Percentiles rank a stretch among this genome's conserved stretches.
Evolutionary conservation across 83 land plant genomes (phyloP).

Genomic region (Picea mariana): DNA sequence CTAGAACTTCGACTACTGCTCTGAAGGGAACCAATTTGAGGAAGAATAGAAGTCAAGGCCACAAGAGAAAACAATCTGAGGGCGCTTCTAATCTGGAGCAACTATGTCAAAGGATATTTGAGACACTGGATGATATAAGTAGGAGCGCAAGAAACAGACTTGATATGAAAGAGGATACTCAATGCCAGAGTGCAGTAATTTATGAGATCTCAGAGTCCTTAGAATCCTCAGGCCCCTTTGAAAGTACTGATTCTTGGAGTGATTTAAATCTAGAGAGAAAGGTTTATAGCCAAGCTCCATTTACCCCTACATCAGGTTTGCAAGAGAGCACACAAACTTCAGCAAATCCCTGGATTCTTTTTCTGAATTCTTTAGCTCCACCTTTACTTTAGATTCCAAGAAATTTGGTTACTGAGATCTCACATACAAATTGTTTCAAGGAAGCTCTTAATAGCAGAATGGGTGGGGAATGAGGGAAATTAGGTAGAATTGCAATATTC

Average conservation of each 20-base stretch:
- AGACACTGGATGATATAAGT: conserved; percentile 1
- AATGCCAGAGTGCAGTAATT: not conserved
- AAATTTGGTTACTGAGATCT: not conserved
- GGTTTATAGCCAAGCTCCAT: not conserved
- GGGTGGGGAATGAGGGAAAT: too few species aligned
- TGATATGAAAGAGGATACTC: conserved; percentile 8
- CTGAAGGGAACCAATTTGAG: too few species aligned
- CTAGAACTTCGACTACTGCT: too few species aligned
- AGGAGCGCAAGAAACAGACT: not conserved
- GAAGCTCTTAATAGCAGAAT: not conserved
- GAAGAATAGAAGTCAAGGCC: too few species aligned
- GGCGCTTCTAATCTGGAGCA: conserved; percentile 22
- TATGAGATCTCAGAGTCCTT: conserved; percentile 7
- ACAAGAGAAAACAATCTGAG: conserved; percentile 8
- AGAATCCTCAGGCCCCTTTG: not conserved
- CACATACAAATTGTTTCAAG: not conserved
- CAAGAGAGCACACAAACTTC: conserved; percentile 6
- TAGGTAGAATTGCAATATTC: too few species aligned
- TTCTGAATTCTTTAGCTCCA: not conserved
- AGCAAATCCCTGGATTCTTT: not conserved
- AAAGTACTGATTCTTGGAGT: not conserved
- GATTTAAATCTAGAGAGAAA: conserved; percentile 1
- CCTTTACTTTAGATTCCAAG: too few species aligned
- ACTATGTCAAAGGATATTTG: conserved; percentile 16
- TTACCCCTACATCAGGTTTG: too few species aligned